These are phyloP conservation scores for Melampsora larici-populina DNA, from an alignment of 1,284 basidiomycete genomes.

Conservation along the genomic window DNA sequence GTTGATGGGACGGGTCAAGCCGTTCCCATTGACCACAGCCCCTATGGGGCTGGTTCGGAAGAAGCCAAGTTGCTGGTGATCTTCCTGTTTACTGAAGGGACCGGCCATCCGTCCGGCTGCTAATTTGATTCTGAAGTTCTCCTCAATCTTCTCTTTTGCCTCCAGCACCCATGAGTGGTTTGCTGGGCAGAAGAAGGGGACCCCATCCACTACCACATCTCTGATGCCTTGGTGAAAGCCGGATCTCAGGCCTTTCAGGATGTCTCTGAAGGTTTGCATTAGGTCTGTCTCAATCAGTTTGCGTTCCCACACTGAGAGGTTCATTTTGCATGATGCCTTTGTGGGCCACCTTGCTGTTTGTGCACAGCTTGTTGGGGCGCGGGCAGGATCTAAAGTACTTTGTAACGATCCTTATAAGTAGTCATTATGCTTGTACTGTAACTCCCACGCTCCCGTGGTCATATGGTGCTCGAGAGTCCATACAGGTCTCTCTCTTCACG, in stretches of 20 bases:
- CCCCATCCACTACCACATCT: not conserved
- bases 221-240: slow-evolving; percentile 5
- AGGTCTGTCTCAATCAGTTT: not conserved
- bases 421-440: too few relatives aligned
- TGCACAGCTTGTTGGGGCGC: too few relatives aligned
- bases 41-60: slow-evolving; percentile 17
- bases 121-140: too few relatives aligned
- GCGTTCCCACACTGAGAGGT: not conserved
- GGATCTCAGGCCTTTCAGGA: not conserved
- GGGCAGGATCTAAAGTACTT: too few relatives aligned
- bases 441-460: too few relatives aligned
- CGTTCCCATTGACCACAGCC: too few relatives aligned
- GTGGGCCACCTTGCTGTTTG: slow-evolving; percentile 1
- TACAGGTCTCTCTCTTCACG: too few relatives aligned
- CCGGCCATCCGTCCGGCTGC: not conserved
- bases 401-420: too few relatives aligned
- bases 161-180: too few relatives aligned
- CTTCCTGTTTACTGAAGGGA: not conserved
- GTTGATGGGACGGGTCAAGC: not conserved
- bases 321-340: not conserved
- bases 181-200: too few relatives aligned
- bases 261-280: not conserved
- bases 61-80: not conserved
- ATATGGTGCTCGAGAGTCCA: too few relatives aligned
- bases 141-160: too few relatives aligned